Evolutionary conservation across 163 green algal genomes (phyloP), one percentile per base, ranked within the genome.

Genomic region (Volvox carteri): DNA sequence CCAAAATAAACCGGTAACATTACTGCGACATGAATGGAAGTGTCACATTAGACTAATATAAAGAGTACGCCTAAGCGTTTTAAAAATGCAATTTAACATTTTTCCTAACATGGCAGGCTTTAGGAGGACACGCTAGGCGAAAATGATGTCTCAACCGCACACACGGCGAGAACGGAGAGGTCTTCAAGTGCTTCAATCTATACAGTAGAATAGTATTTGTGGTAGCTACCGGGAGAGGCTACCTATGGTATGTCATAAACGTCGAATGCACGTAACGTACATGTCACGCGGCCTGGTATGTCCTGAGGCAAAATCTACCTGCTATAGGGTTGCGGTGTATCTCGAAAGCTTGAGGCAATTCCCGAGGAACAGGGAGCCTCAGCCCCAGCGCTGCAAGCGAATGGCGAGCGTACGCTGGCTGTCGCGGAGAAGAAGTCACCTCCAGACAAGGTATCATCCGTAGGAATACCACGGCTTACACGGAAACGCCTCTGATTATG

Each of bases 241-340:
- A 16, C 30, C 25, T 46, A 75, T 75, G 65, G 65, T 75, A 75
- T 25, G 65, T 48, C 12, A 21, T 16, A 12, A 33, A 23, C 19
- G 46, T 72, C 28, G 60, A 6, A 21, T 46, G 65, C 30, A 75
- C 2, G 33, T 21, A 23, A 48, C n/a, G 30, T 33, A 75, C 65
- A 75, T 75, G 65, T 75, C 65, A 75, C 65, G 65, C 65, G 65
- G 30, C 65, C 65, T 75, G 2, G 3, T 9, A 72, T 72, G 11
- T 2, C 28, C 4, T 72, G n/a, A 72, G n/a, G n/a, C n/a, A n/a
- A 39, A 23, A 39, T 72, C 58, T 37, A 39, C n/a, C 11, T 37
- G 19, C 46, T 41, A 56, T 80, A 80, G 73, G 73, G 73, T 60
- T 80, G 73, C 25, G 73, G 73, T 35, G 73, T 50, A 30, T 80